phyloP scores from a whole-genome alignment of 768 basidiomycete genomes.

The Cubamyces sp. region DNA sequence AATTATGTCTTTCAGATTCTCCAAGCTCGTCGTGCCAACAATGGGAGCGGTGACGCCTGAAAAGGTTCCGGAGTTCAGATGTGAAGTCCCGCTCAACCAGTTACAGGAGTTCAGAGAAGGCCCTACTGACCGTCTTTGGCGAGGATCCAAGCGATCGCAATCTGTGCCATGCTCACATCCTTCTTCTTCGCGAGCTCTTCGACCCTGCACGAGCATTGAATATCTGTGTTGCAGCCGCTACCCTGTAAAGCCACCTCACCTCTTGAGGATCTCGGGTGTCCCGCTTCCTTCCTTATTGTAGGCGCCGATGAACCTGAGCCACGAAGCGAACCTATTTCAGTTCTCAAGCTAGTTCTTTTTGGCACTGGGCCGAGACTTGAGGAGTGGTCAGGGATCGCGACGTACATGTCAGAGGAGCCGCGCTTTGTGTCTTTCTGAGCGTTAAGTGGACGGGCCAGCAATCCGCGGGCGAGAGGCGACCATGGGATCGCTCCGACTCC shows the following conservation, averaged over 20 bases:
- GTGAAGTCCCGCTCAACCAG: background rate
- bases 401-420: conserved; percentile 31
- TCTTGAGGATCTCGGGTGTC: conserved; percentile 26
- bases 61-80: no score
- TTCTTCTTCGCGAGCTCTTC: conserved; percentile 47
- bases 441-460: conserved; percentile 35
- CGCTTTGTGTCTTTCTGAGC: conserved; percentile 30
- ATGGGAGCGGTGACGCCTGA: conserved; percentile 44
- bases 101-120: conserved; percentile 13
- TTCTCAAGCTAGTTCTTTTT: background rate
- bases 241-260: conserved; percentile 8
- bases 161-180: conserved; percentile 47
- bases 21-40: conserved; percentile 42
- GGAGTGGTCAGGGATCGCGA: background rate
- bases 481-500: conserved; percentile 47
- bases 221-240: background rate
- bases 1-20: conserved; percentile 45
- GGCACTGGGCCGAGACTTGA: background rate
- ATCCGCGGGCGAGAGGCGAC: conserved; percentile 43
- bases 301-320: conserved; percentile 13
- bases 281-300: conserved; percentile 24
- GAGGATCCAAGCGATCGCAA: conserved; percentile 44
- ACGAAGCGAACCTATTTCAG: background rate
- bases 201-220: conserved; percentile 28
- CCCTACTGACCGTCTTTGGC: conserved; percentile 33